These are phyloP conservation scores for Themeda triandra DNA, from an alignment of 176 grass and related monocot species.

Conservation along the genomic window DNA sequence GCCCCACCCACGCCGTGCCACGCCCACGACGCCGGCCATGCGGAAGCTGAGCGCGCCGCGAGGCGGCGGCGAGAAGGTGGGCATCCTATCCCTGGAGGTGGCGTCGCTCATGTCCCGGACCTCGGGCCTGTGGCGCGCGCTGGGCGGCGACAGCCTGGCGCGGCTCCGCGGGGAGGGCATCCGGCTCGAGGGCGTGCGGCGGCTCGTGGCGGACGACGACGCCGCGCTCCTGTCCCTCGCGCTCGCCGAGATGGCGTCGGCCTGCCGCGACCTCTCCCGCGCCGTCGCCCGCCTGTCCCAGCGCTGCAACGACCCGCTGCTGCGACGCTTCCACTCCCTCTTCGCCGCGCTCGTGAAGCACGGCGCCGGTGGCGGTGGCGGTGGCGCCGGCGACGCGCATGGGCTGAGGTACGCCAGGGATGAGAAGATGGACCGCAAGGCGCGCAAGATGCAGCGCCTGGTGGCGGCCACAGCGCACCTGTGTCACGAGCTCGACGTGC, in stretches of 20 bases:
- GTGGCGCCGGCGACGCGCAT: slow-evolving; percentile 36
- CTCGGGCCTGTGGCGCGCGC: slow-evolving; percentile 60
- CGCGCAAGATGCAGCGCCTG: slow-evolving; percentile 75
- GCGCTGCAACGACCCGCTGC: slow-evolving; percentile 55
- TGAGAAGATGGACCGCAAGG: slow-evolving; percentile 78
- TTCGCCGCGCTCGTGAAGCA: slow-evolving; percentile 46
- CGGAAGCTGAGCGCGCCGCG: slow-evolving; percentile 32
- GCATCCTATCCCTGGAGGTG: slow-evolving; percentile 59
- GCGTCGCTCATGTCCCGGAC: slow-evolving; percentile 56
- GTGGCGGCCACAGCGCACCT: slow-evolving; percentile 48
- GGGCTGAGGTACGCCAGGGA: slow-evolving; percentile 42
- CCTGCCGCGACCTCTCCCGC: slow-evolving; percentile 27
- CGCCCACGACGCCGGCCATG: not conserved
- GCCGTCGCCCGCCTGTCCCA: slow-evolving; percentile 28
- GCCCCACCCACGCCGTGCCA: not conserved
- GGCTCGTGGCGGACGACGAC: slow-evolving; percentile 60
- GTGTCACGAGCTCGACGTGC: slow-evolving; percentile 68
- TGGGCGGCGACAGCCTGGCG: slow-evolving; percentile 32
- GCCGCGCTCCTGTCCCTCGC: slow-evolving; percentile 50
- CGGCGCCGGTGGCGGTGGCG: not conserved
- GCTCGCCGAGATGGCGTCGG: slow-evolving; percentile 43
- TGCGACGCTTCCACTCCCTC: slow-evolving; percentile 49
- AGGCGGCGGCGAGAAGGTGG: slow-evolving; percentile 42
- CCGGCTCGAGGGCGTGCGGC: slow-evolving; percentile 63
- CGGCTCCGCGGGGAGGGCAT: slow-evolving; percentile 30